A percentile compares a stretch with the other conserved stretches of the same genome.
Evolutionary conservation across 2,329 filamentous ascomycete genomes (phyloP).

Genomic region (Drechslerella coelobrocha): DNA sequence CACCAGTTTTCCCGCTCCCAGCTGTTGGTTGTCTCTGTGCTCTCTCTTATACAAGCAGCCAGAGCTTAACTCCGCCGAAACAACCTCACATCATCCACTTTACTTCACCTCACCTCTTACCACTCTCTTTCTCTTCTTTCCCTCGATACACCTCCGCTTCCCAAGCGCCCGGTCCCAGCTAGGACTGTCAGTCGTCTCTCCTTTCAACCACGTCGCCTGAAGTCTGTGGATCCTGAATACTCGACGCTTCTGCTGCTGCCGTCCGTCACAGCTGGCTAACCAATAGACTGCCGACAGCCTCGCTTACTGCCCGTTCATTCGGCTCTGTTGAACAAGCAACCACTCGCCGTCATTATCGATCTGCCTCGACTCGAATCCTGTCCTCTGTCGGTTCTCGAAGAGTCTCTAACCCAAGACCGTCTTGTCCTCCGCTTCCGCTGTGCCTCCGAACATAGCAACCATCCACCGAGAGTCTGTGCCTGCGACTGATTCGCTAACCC

Average conservation of each 20-base stretch:
- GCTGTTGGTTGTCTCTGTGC: not conserved
- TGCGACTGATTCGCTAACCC: slow-evolving; percentile 26
- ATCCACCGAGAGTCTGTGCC: slow-evolving; percentile 5
- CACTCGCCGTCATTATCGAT: not conserved
- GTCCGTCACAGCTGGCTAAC: no score
- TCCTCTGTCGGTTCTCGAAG: not conserved
- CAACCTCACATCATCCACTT: slow-evolving; percentile 3
- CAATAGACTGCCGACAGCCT: no score
- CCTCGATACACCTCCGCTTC: not conserved
- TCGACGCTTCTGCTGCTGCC: not conserved
- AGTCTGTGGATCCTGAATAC: slow-evolving; percentile 7
- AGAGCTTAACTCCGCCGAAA: not conserved
- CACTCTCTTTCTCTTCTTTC: slow-evolving; percentile 3
- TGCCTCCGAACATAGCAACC: not conserved
- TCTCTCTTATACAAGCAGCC: not conserved
- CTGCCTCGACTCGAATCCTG: not conserved
- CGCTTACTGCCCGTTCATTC: not conserved
- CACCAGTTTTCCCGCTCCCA: not conserved
- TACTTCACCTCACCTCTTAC: not conserved
- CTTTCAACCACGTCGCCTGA: not conserved
- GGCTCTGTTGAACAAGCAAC: not conserved
- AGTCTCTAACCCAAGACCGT: not conserved
- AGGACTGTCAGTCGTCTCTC: no score
- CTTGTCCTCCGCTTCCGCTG: not conserved
- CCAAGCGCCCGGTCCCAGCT: no score